Conservation (phyloP, 371 early-diverging fungal species). For the Zychaea mexicana region DNA sequence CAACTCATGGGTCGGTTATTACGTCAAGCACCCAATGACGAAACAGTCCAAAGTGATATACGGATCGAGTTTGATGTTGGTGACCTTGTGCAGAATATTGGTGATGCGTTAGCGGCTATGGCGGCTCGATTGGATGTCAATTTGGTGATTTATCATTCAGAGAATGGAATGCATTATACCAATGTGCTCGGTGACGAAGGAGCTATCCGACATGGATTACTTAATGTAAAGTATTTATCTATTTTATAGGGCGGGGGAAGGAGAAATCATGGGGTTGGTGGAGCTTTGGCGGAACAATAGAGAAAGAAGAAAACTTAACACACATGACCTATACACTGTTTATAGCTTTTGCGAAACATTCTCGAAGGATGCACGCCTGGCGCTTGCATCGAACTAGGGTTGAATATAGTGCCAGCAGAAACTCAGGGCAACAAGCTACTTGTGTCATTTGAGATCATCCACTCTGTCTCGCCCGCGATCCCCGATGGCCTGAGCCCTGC, state of each 20-base stretch:
- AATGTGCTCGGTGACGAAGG: conserved; percentile 62
- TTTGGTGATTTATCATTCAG: conserved; percentile 62
- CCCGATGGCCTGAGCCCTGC: conserved; percentile 26
- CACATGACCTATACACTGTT: neutral
- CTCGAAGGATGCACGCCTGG: conserved; percentile 60
- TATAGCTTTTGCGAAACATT: conserved; percentile 60
- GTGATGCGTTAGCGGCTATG: conserved; percentile 65
- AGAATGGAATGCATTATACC: conserved; percentile 56
- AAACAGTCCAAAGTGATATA: conserved; percentile 10
- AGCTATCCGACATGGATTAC: conserved; percentile 56
- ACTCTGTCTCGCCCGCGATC: conserved; percentile 42
- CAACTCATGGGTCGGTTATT: conserved; percentile 22
- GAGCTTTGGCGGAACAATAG: neutral
- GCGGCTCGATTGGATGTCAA: conserved; percentile 61
- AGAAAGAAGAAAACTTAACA: neutral
- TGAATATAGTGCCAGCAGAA: conserved; percentile 29
- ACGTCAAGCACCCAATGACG: conserved; percentile 5
- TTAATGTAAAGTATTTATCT: conserved; percentile 49
- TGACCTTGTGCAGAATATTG: conserved; percentile 62
- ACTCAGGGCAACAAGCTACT: conserved; percentile 29
- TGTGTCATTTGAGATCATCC: conserved; percentile 55
- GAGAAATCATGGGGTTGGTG: neutral
- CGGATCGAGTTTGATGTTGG: conserved; percentile 59
- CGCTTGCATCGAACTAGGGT: conserved; percentile 61
- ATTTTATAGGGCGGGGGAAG: no score